These are phyloP conservation scores for Penicillium digitatum DNA, from an alignment of 2,329 filamentous ascomycete genomes.

Conservation along the genomic window DNA sequence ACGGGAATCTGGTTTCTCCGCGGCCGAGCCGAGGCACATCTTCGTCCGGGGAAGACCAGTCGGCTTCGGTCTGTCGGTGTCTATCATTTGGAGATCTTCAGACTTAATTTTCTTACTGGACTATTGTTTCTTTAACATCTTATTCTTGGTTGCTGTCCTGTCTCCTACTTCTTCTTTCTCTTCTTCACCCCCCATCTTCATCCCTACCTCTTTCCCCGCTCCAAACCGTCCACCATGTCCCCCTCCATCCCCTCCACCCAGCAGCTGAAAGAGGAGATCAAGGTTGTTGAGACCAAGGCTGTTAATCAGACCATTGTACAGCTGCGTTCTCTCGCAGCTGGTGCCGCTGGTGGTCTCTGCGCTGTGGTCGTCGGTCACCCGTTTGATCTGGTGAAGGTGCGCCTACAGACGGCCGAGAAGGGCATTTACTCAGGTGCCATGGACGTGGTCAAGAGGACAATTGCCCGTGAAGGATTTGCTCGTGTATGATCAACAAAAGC, in stretches of 20 bases:
- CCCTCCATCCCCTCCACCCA: conserved; percentile 30
- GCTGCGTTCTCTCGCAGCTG: conserved; percentile 78
- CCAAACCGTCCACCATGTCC: conserved; percentile 26
- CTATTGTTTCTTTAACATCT: conserved; percentile 1
- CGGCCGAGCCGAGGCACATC: conserved; percentile 21
- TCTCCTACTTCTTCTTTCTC: neutral
- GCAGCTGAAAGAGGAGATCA: conserved; percentile 29
- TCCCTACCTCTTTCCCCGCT: conserved; percentile 1
- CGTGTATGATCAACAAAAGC: conserved; percentile 41
- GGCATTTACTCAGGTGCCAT: conserved; percentile 87
- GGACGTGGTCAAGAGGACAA: conserved; percentile 83
- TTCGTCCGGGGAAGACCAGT: conserved; percentile 19
- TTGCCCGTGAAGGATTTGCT: conserved; percentile 77
- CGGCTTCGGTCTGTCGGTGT: conserved; percentile 20
- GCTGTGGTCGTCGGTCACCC: conserved; percentile 93
- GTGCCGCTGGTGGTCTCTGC: conserved; percentile 89
- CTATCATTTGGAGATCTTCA: conserved; percentile 9
- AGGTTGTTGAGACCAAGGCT: conserved; percentile 28
- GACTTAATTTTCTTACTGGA: neutral
- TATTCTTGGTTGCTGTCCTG: neutral
- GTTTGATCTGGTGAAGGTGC: conserved; percentile 96
- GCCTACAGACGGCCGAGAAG: conserved; percentile 90
- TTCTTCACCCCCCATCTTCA: conserved; percentile 1
- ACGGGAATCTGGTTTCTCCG: conserved; percentile 19
- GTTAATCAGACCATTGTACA: conserved; percentile 53